Evolutionary conservation across 257 asterid genomes (phyloP).

Genomic region (Salvia hispanica): DNA sequence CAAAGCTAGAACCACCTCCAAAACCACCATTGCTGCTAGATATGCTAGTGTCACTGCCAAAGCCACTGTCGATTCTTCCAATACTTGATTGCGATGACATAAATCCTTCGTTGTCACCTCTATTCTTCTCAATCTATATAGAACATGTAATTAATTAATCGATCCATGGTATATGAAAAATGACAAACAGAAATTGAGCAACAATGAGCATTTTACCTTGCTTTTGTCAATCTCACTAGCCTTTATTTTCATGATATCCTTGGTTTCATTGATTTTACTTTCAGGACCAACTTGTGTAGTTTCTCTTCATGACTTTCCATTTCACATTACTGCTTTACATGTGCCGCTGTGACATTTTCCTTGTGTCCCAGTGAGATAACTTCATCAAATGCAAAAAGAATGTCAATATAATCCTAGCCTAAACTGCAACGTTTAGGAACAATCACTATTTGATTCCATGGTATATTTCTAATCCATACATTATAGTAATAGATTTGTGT

Average conservation of each 20-base stretch:
- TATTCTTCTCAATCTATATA: conserved; percentile 69
- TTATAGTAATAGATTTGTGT: too few relatives aligned
- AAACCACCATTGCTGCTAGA: conserved; percentile 60
- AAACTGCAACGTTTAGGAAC: too few relatives aligned
- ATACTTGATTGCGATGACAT: conserved; percentile 74
- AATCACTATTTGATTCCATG: too few relatives aligned
- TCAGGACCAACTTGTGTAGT: conserved; percentile 78
- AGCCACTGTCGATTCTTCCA: conserved; percentile 69
- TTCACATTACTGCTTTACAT: conserved; percentile 95
- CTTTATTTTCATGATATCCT: conserved; percentile 89
- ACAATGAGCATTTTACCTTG: conserved; percentile 58
- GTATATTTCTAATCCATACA: too few relatives aligned
- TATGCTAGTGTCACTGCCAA: conserved; percentile 66
- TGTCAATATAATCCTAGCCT: too few relatives aligned
- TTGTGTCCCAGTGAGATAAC: conserved; percentile 89
- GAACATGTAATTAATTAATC: conserved; percentile 20
- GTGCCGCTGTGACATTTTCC: conserved; percentile 90
- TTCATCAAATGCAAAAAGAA: conserved; percentile 93
- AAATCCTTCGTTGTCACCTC: conserved; percentile 74
- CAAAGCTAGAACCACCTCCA: conserved; percentile 66
- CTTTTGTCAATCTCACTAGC: conserved; percentile 93
- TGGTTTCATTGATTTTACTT: conserved; percentile 86
- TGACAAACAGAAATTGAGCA: conserved; percentile 24
- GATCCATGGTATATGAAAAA: conserved; percentile 26
- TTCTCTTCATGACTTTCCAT: conserved; percentile 97